phyloP scores from a whole-genome alignment of 2,329 filamentous ascomycete genomes.

The Penicillium sp. region DNA sequence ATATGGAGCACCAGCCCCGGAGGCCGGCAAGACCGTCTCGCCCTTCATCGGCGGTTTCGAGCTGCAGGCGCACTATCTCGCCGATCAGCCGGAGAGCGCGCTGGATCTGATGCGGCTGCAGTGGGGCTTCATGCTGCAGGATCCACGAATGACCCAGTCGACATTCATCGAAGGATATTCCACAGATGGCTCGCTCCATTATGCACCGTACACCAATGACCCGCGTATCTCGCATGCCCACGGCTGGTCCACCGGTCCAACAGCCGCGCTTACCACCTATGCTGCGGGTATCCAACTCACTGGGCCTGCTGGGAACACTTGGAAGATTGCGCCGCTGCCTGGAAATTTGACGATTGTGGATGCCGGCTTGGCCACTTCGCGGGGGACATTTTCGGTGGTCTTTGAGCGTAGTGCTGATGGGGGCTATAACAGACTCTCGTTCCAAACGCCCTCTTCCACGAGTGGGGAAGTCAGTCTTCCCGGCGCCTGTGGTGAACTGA shows the following conservation, averaged over 20 bases:
- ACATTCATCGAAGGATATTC: slow-evolving; percentile 54
- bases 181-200: slow-evolving; percentile 47
- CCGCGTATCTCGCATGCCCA: slow-evolving; percentile 51
- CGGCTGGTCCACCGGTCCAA: slow-evolving; percentile 53
- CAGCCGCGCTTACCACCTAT: slow-evolving; percentile 43
- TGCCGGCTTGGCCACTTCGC: not conserved
- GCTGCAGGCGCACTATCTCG: slow-evolving; percentile 44
- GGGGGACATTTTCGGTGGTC: slow-evolving; percentile 3
- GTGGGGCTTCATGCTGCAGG: slow-evolving; percentile 58
- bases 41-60: slow-evolving; percentile 47
- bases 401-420: slow-evolving; percentile 6
- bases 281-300: slow-evolving; percentile 44
- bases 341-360: slow-evolving; percentile 8
- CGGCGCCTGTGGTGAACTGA: slow-evolving; percentile 7
- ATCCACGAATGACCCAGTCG: slow-evolving; percentile 53
- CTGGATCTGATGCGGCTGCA: slow-evolving; percentile 47
- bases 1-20: slow-evolving; percentile 48
- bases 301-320: slow-evolving; percentile 31
- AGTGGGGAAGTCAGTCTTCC: slow-evolving; percentile 8
- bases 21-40: slow-evolving; percentile 41
- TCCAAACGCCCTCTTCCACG: slow-evolving; percentile 4
- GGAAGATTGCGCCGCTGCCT: slow-evolving; percentile 7
- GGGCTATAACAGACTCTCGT: slow-evolving; percentile 1
- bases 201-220: slow-evolving; percentile 51
- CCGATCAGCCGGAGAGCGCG: slow-evolving; percentile 37